Evolutionary conservation across 1,284 basidiomycete species (phyloP).

Genomic region (Stygiomarasmius scandens): DNA sequence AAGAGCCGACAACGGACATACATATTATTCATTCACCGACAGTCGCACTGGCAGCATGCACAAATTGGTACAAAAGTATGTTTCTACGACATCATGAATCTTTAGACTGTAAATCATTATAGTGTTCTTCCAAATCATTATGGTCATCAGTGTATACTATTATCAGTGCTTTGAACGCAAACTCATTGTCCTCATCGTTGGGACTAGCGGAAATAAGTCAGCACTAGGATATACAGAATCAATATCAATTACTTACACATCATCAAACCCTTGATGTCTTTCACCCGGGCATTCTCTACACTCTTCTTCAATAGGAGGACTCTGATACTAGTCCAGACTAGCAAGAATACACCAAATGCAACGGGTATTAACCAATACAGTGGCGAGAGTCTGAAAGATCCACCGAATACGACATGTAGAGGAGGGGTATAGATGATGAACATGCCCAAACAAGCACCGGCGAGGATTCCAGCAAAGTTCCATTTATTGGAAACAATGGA

Average conservation of each 20-base stretch:
- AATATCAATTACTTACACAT: slow-evolving; percentile 55
- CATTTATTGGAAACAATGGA: slow-evolving; percentile 59
- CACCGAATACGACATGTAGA: slow-evolving; percentile 68
- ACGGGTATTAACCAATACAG: slow-evolving; percentile 70
- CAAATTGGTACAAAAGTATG: too few relatives aligned
- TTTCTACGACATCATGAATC: too few relatives aligned
- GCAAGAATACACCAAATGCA: slow-evolving; percentile 59
- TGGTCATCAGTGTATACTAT: slow-evolving; percentile 12
- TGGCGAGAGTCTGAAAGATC: slow-evolving; percentile 57
- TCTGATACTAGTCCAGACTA: slow-evolving; percentile 62
- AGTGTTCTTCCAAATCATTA: background rate
- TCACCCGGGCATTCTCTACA: slow-evolving; percentile 56
- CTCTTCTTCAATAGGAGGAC: slow-evolving; percentile 60
- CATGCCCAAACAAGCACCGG: slow-evolving; percentile 63
- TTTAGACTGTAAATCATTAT: too few relatives aligned
- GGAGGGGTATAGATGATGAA: slow-evolving; percentile 73
- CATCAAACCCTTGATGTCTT: slow-evolving; percentile 67
- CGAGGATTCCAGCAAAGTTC: slow-evolving; percentile 68
- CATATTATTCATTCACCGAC: too few relatives aligned
- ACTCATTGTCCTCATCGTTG: slow-evolving; percentile 69
- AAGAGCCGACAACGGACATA: too few relatives aligned
- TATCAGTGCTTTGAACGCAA: slow-evolving; percentile 47
- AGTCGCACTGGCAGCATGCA: too few relatives aligned
- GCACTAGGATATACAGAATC: background rate
- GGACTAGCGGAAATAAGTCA: slow-evolving; percentile 43